Base-by-base conservation (phyloP, 768 basidiomycete species). In the Suillus clintonianus region DNA sequence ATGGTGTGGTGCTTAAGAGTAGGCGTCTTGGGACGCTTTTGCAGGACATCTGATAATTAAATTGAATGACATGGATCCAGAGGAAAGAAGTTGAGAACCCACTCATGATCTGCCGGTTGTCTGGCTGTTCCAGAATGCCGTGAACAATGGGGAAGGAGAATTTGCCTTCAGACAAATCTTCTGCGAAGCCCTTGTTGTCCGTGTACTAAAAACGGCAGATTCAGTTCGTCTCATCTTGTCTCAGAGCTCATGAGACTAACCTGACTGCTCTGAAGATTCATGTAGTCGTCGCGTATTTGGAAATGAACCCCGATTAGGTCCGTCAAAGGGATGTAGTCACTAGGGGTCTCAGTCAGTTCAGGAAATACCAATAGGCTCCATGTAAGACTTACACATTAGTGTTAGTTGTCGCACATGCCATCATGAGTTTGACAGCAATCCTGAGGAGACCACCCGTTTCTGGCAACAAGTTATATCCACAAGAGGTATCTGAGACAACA, bases 81-180 rank as follows among this genome's bases (percentile, higher is more conserved):
- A 39, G 24, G 57, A 22, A 37, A 9, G 55, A 56, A 63, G 4
- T 11, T n/a, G 57, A 22, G n/a, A 58, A 80, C 90, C 65, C 68
- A 96, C 95, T 96, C 60, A 97, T 81, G 39, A 99, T 83, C 74
- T 90, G 90, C 39, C 87, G 83, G 75, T 94, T 94, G 0, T 88
- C 83, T 13, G 80, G 82, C 71, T 95, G 87, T 8, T 91, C 85
- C 36, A 91, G 88, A 54, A 98, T 89, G 22, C 91, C 89, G 74
- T 98, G 97, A 1, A 99, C 89, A 37, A 98, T 83, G 0, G 95
- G 96, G 78, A 99, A 99, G 4, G 94, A 96, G 80, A 99, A 99
- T 75, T 99, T 99, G 8, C 97, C 97, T 78, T 98, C 97, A 0
- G 93, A 90, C 15, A 99, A 81, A 72, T 99, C 97, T 76, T 99